Percentiles rank a stretch among this genome's conserved stretches.
Evolutionary conservation across 176 grass and related monocot genomes (phyloP).

Genomic region (Olyra latifolia): DNA sequence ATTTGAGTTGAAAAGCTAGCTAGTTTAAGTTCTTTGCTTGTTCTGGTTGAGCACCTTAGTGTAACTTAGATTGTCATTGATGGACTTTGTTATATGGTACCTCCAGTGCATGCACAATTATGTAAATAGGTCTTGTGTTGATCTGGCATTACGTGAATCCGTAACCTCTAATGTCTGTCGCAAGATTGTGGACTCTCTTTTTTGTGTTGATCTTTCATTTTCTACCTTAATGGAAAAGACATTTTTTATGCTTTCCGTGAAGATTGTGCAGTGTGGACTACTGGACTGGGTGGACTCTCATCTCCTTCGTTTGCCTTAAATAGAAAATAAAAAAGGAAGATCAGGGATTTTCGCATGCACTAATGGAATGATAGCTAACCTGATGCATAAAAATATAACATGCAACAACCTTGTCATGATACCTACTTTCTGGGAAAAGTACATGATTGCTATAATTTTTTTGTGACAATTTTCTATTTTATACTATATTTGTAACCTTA

Average conservation of each 20-base stretch:
- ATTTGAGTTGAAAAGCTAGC: background rate
- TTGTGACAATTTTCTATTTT: background rate
- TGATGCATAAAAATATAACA: constrained; percentile 9
- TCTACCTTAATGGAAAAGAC: too few species aligned
- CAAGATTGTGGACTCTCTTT: background rate
- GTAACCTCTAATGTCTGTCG: constrained; percentile 5
- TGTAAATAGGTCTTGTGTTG: background rate
- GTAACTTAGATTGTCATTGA: background rate
- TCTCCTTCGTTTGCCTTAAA: constrained; percentile 8
- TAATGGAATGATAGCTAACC: background rate
- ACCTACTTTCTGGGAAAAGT: background rate
- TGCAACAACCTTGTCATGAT: background rate
- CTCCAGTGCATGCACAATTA: background rate
- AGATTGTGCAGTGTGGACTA: too few species aligned
- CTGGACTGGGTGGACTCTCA: background rate
- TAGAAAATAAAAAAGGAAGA: background rate
- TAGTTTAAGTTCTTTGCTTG: constrained; percentile 8
- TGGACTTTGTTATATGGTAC: background rate
- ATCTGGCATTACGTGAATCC: constrained; percentile 1
- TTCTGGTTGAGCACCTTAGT: constrained; percentile 1
- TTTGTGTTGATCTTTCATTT: too few species aligned
- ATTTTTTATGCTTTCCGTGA: too few species aligned
- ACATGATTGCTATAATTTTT: background rate
- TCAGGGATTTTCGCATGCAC: background rate
- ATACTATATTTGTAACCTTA: background rate